Evolutionary conservation across 2,329 filamentous ascomycete genomes (phyloP), one percentile per base, ranked within the genome.

Genomic region (Arthroderma sp.): DNA sequence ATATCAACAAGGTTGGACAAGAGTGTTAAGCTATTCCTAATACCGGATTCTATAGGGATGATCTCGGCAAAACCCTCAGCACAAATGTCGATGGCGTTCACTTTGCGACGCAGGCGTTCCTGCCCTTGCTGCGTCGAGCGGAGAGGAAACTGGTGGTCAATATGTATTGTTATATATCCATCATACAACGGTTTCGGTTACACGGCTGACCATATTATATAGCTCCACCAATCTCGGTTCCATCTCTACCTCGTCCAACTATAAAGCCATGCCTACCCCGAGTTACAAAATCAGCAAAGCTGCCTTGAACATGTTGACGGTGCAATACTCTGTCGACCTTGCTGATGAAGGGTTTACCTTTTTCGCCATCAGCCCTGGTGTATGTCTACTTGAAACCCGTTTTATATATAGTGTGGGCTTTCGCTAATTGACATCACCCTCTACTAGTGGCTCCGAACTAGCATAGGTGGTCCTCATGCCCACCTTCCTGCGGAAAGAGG

Each of bases 231-330:
- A 61, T 1, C 42, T 69, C 4, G 68, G 64, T n/a, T 70, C 67
- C 5, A 62, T 68, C 8, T 44, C 53, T 9, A 36, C 55, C 43
- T 54, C 58, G 1, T 7, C 42, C 1, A 38, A 37, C 7, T 61
- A 47, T 40, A 43, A 33, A 1, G 39, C 45, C 1, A 47, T 54
- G 4, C 58, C 62, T 2, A 38, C 45, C 0, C 65, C 65, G 2
- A 60, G 62, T 1, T 68, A 68, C 58, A 63, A 69, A 50, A 59
- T 73, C 50, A 63, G 65, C 6, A 74, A 73, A 49, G 63, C 70
- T 0, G 69, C 69, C 0, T 47, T 72, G 43, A 70, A 71, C 49
- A 64, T 65, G 55, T 53, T 74, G 36, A 73, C 67, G 1, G 59
- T 66, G 3, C 68, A 58, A 45, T 55, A 57, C 44, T 53, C 53